Base-by-base conservation (phyloP, 768 basidiomycete genomes). In the Russula vinacea region DNA sequence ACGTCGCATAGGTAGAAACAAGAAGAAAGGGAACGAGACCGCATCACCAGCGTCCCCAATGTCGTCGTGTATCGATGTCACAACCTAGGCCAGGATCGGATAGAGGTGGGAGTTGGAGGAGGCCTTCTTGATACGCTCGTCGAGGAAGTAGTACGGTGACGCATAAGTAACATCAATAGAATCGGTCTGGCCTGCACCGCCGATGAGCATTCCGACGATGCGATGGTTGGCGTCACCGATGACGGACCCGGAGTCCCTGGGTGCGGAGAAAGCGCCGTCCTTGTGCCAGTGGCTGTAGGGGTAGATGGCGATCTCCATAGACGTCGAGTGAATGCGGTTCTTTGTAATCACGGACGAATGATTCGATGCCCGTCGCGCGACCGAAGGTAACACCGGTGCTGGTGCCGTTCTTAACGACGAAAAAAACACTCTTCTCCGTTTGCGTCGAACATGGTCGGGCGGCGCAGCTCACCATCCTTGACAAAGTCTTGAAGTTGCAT, bases 381-480 rank as follows among this genome's bases (percentile, higher is more conserved):
- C 64, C 64, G 10, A 65, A 16, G 54, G 64, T 74, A 26, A 72
- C 45, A 33, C 69, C 70, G 26, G 76, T 71, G 37, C 65, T 59
- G 33, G 32, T 66, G 47, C 79, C 77, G 60, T 64, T 60, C 71
- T 80, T 78, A 49, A 76, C 60, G 16, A 78, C 79, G 24, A 75
- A 58, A 9, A 9, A 79, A n/a, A 66, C 70, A 71, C 0, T 69
- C 62, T 2, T 75, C 71, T 39, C 56, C 54, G 42, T 74, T 47
- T 17, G 50, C 50, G 63, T 76, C 71, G 29, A 58, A 33, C 52
- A 66, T 66, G 39, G 49, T 61, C 6, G 77, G 74, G 16, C 63
- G 26, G 58, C 55, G 68, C 70, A 80, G 72, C n/a, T 72, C 63
- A 8, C 72, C 64, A 10, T 76, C 74, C 5, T 70, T 24, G 53